These are phyloP conservation scores for Fusarium albidum DNA, from an alignment of 2,329 filamentous ascomycete genomes.

Conservation along the genomic window DNA sequence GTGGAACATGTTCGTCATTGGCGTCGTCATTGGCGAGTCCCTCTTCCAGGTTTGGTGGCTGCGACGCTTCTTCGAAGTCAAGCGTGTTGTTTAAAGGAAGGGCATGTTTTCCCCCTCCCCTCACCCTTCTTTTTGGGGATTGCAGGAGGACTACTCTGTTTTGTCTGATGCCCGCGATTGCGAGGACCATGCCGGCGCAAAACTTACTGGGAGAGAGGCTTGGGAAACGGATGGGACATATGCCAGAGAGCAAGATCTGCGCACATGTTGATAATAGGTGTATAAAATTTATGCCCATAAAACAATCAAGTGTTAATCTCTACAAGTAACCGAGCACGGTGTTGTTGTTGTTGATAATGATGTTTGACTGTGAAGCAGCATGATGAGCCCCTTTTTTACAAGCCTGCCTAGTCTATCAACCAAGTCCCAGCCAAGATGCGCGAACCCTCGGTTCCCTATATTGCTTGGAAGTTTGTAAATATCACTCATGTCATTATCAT, in stretches of 20 bases:
- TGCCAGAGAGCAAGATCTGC: constrained; percentile 26
- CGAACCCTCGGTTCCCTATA: constrained; percentile 19
- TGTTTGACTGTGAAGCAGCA: constrained; percentile 2
- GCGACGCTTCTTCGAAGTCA: constrained; percentile 95
- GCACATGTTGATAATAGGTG: constrained; percentile 35
- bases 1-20: constrained; percentile 98
- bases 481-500: constrained; percentile 36
- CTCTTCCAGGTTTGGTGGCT: constrained; percentile 99
- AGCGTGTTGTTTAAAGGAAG: constrained; percentile 65
- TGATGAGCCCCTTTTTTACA: constrained; percentile 9
- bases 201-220: constrained; percentile 24
- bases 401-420: constrained; percentile 16
- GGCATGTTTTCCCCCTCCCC: no score
- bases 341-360: no score
- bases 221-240: constrained; percentile 28
- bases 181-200: constrained; percentile 34
- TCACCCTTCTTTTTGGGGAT: no score
- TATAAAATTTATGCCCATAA: constrained; percentile 32
- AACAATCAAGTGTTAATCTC: constrained; percentile 7
- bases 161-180: constrained; percentile 29
- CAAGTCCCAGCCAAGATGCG: no score
- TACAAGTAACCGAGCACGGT: background rate
- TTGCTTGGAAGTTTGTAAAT: constrained; percentile 17
- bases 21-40: constrained; percentile 87
- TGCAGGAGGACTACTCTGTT: constrained; percentile 11